Evolutionary conservation across 2,329 filamentous ascomycete species (phyloP).

Genomic region (Colletotrichum tropicicola): DNA sequence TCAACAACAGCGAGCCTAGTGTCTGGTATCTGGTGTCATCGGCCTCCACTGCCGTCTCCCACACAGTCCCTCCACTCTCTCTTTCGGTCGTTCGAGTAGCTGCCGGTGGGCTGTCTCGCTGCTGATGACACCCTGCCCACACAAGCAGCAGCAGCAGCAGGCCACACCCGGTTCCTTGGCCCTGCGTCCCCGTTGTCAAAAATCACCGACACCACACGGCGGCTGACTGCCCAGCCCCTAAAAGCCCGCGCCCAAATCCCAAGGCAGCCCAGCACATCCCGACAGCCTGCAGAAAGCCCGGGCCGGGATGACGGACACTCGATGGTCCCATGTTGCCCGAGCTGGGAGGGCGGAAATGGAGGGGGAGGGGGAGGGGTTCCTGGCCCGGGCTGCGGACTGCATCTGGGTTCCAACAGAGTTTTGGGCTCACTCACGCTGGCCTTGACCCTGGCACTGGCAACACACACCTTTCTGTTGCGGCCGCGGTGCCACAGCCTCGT

Average conservation of each 20-base stretch:
- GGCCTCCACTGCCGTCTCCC: neutral
- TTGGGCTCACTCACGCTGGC: slow-evolving; percentile 7
- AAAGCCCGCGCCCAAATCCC: neutral
- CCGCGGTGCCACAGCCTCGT: slow-evolving; percentile 14
- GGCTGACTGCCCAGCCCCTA: slow-evolving; percentile 7
- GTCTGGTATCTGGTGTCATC: slow-evolving; percentile 4
- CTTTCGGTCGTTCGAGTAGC: neutral
- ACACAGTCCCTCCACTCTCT: neutral
- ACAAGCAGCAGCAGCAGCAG: neutral
- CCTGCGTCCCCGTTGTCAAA: slow-evolving; percentile 9
- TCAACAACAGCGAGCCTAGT: neutral
- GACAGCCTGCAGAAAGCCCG: neutral
- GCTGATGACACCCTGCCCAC: slow-evolving; percentile 14
- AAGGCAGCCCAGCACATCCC: neutral
- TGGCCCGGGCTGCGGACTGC: neutral
- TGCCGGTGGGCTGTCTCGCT: slow-evolving; percentile 3
- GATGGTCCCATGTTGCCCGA: neutral
- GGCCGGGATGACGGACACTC: neutral
- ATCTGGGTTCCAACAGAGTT: slow-evolving; percentile 2
- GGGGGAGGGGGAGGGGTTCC: neutral
- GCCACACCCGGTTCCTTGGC: slow-evolving; percentile 13
- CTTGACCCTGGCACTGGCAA: neutral
- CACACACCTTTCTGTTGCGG: neutral
- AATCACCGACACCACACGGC: slow-evolving; percentile 12
- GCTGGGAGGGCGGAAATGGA: neutral